A percentile compares a stretch with the other conserved stretches of the same genome.
Conservation (phyloP, 106 monocot genomes). For the Narthecium ossifragum region DNA sequence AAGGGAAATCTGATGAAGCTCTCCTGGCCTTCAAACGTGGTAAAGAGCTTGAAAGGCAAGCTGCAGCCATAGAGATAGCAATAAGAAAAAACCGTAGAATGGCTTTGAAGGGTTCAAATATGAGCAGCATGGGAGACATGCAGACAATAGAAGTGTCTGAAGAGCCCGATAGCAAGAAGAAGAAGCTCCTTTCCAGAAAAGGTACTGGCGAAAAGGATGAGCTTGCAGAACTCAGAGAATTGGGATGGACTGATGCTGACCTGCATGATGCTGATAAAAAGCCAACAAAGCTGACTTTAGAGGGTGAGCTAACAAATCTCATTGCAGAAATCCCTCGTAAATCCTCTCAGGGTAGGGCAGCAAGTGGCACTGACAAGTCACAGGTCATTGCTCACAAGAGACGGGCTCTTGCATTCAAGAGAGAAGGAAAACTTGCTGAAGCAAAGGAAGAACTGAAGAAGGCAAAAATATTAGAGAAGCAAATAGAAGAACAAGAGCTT, state of each 20-base stretch:
- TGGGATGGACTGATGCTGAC: constrained; percentile 94
- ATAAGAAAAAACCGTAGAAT: constrained; percentile 65
- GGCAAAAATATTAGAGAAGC: constrained; percentile 85
- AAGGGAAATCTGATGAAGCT: constrained; percentile 86
- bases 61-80: constrained; percentile 58
- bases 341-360: constrained; percentile 25
- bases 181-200: constrained; percentile 18
- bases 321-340: constrained; percentile 44
- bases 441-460: constrained; percentile 98
- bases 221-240: constrained; percentile 67
- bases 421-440: constrained; percentile 90
- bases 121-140: constrained; percentile 8
- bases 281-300: constrained; percentile 44
- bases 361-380: constrained; percentile 46
- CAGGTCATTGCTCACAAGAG: constrained; percentile 77
- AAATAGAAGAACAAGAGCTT: constrained; percentile 84
- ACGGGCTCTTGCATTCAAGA: constrained; percentile 70
- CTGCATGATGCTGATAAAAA: constrained; percentile 54
- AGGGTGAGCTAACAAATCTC: constrained; percentile 76
- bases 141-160: constrained; percentile 29
- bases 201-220: constrained; percentile 49
- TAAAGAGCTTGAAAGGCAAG: constrained; percentile 93
- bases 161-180: constrained; percentile 17
- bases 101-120: constrained; percentile 44
- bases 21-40: constrained; percentile 76